Evolutionary conservation across 2,329 filamentous ascomycete species (phyloP), one percentile per base, ranked within the genome.

Genomic region (Fusarium albidum): DNA sequence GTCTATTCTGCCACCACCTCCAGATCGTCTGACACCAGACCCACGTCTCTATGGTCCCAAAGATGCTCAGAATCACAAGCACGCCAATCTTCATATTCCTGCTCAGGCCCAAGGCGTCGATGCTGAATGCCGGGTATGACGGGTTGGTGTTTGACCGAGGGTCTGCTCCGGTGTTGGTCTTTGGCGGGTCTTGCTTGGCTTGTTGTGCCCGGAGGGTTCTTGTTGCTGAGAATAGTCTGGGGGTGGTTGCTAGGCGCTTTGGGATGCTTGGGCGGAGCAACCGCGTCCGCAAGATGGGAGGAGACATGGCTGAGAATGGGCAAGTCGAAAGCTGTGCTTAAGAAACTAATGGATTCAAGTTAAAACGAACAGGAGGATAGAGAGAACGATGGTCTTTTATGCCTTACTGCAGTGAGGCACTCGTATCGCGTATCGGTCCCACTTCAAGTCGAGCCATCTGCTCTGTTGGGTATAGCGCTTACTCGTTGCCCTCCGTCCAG

Each of bases 41-140:
- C 66, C 68, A 73, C 1, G 69, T 69, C 46, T 73, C 70, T 6
- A 71, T 65, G 1, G 68, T 72, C 17, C 69, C 71, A 18, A 71
- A 65, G 11, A 73, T 61, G 41, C 64, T 55, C 7, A 73, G 32
- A 3, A 71, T 40, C 1, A 57, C 52, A 9, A 71, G 43, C 6
- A 71, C 29, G 9, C 59, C 35, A 2, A 70, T 26, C 14, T 51
- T 71, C 56, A 67, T 66, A 14, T 63, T 66, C 21, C 56, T 70
- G 52, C 69, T 64, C 6, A 72, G 42, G 4, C 71, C 70, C 0
- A 73, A 37, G 5, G 60, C 61, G 3, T 68, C 42, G 6, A 72
- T 27, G 18, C 52, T 70, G 26, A 71, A 68, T 2, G 51, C 46
- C 9, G 67, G 66, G 9, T 66, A 57, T 1, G 61, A 50, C 1